A percentile compares a stretch with the other conserved stretches of the same genome.
These are phyloP conservation scores for Cephalotrichum gorgonifer DNA, from an alignment of 2,329 filamentous ascomycete species.

Conservation along the genomic window DNA sequence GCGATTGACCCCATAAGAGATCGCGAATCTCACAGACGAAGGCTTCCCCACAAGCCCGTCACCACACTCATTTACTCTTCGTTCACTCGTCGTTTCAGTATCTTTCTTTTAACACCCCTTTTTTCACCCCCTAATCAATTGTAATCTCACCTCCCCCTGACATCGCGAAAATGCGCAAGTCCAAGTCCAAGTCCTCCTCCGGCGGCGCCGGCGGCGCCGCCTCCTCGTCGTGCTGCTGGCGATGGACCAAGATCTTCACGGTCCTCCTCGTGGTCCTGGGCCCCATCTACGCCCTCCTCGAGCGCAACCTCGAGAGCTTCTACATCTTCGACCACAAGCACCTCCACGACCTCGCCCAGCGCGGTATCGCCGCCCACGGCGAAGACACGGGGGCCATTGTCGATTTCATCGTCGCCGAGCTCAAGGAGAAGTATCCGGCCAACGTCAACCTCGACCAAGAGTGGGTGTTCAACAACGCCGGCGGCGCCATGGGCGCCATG, in stretches of 20 bases:
- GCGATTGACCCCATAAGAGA: no score
- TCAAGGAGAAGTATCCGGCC: constrained; percentile 34
- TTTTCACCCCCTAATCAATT: neutral
- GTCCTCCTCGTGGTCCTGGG: constrained; percentile 43
- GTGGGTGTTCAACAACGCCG: constrained; percentile 89
- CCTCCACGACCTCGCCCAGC: constrained; percentile 57
- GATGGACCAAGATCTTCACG: constrained; percentile 37
- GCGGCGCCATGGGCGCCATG: constrained; percentile 87
- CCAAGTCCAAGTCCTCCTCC: constrained; percentile 6
- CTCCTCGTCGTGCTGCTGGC: neutral
- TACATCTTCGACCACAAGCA: constrained; percentile 66
- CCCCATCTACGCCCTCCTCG: constrained; percentile 42
- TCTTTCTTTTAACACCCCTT: constrained; percentile 2
- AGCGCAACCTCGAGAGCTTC: constrained; percentile 51
- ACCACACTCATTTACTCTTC: neutral
- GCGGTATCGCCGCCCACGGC: constrained; percentile 57
- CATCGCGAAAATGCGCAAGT: constrained; percentile 6
- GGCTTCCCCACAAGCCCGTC: no score
- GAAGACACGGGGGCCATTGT: constrained; percentile 66
- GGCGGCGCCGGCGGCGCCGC: constrained; percentile 16
- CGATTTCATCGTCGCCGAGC: constrained; percentile 57
- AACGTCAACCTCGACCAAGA: constrained; percentile 64
- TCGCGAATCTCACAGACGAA: no score
- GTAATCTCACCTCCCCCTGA: neutral
- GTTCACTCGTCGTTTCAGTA: neutral